A percentile compares a stretch with the other conserved stretches of the same genome.
These are phyloP conservation scores for Vicia villosa DNA, from an alignment of 306 rosid species.

Conservation along the genomic window DNA sequence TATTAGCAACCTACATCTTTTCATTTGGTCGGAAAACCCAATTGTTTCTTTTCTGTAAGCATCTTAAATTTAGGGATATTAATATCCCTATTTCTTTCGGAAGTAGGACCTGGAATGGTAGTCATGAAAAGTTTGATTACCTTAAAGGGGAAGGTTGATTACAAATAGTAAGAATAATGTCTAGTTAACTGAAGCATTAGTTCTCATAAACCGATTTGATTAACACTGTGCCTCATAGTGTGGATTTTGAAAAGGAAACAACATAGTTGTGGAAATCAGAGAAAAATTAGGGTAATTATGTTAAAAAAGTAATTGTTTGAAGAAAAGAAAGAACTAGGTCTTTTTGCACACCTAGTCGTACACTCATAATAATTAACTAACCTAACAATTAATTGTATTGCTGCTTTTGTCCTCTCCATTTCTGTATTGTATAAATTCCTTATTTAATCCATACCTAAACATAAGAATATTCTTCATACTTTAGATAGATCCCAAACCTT, in stretches of 20 bases:
- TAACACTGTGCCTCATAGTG: background rate
- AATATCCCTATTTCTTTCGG: background rate
- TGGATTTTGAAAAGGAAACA: background rate
- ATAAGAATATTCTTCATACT: conserved; percentile 14
- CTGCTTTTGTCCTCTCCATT: background rate
- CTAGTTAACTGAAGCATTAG: background rate
- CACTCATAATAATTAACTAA: background rate
- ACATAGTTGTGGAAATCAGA: conserved; percentile 2
- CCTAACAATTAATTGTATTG: conserved; percentile 10
- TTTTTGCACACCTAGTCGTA: background rate
- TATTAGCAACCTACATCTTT: background rate
- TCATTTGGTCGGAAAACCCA: background rate
- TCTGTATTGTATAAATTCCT: conserved; percentile 14
- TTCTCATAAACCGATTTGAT: background rate
- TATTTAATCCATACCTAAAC: background rate
- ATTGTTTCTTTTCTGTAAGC: background rate
- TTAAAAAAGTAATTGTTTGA: background rate
- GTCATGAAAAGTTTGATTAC: background rate
- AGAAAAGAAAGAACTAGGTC: background rate
- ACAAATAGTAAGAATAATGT: background rate
- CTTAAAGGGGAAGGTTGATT: background rate
- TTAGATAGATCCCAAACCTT: conserved; percentile 21
- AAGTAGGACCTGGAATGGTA: background rate
- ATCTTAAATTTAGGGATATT: background rate
- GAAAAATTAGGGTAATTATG: background rate